phyloP scores from a whole-genome alignment of 352 stramenopile genomes.

The Globisporangium cederbergense region DNA sequence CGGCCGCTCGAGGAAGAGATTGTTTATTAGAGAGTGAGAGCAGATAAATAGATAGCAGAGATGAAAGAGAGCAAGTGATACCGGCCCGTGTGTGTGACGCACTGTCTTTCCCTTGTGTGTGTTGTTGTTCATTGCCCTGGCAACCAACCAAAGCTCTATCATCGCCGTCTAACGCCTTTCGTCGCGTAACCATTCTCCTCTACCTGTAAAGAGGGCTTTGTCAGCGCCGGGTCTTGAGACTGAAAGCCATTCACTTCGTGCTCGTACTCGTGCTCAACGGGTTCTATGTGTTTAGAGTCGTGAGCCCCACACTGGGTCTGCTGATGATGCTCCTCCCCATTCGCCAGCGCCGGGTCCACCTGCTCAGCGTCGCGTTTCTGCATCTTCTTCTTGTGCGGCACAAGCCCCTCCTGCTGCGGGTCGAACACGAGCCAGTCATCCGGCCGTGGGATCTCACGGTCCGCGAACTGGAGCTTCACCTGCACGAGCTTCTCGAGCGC shows the following conservation, averaged over 20 bases:
- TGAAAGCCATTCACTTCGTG: background rate
- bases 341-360: background rate
- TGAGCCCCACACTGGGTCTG: background rate
- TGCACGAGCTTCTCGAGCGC: constrained; percentile 57
- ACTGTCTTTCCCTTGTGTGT: background rate
- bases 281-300: background rate
- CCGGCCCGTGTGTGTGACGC: background rate
- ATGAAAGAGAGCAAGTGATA: background rate
- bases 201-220: background rate
- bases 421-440: constrained; percentile 81
- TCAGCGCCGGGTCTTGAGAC: background rate
- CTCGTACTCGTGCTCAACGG: background rate
- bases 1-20: constrained; percentile 40
- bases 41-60: background rate
- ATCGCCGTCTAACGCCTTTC: constrained; percentile 9
- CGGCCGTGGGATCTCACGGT: constrained; percentile 46
- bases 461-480: constrained; percentile 52
- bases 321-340: background rate
- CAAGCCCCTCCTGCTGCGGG: constrained; percentile 47
- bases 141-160: constrained; percentile 14
- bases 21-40: constrained; percentile 28
- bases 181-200: background rate
- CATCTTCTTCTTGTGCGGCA: constrained; percentile 44
- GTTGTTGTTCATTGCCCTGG: background rate
- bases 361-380: constrained; percentile 16